phyloP scores from a whole-genome alignment of 352 stramenopile species.

The Halophytophthora batemanensis region DNA sequence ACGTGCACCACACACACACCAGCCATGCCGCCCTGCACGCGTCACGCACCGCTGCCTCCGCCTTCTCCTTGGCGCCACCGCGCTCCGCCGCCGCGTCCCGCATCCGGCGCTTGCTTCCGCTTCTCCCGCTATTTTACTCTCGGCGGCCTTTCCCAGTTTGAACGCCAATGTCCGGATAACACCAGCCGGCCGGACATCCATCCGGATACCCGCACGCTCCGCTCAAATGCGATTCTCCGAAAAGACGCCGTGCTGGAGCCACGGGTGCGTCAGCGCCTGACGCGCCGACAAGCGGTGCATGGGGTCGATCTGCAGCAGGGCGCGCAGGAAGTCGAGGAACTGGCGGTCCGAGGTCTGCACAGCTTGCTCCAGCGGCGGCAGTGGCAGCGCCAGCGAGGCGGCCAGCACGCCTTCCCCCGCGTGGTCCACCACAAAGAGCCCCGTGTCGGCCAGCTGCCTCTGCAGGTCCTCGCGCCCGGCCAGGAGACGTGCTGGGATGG shows the following conservation, averaged over 20 bases:
- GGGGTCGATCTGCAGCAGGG: conserved; percentile 71
- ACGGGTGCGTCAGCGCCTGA: conserved; percentile 59
- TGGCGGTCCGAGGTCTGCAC: conserved; percentile 52
- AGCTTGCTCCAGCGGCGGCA: conserved; percentile 51
- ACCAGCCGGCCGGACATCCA: no score
- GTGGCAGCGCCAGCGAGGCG: conserved; percentile 18
- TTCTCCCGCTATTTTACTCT: no score
- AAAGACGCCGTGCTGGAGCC: conserved; percentile 64
- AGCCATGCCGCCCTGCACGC: no score
- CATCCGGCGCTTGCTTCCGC: no score
- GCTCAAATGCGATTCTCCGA: conserved; percentile 44
- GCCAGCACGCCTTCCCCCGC: conserved; percentile 47
- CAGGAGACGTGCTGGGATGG: conserved; percentile 63
- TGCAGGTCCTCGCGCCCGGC: conserved; percentile 42
- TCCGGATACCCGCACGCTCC: background rate
- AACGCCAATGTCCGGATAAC: no score
- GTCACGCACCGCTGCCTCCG: no score
- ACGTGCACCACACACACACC: no score
- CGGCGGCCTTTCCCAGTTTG: no score
- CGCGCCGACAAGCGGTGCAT: conserved; percentile 40
- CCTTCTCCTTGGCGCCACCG: no score
- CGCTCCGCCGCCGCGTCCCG: no score
- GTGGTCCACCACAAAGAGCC: conserved; percentile 49
- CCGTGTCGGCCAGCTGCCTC: conserved; percentile 56
- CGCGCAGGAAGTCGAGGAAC: conserved; percentile 68